phyloP scores from a whole-genome alignment of 1,284 basidiomycete genomes.

The Hypsizygus ulmarius region DNA sequence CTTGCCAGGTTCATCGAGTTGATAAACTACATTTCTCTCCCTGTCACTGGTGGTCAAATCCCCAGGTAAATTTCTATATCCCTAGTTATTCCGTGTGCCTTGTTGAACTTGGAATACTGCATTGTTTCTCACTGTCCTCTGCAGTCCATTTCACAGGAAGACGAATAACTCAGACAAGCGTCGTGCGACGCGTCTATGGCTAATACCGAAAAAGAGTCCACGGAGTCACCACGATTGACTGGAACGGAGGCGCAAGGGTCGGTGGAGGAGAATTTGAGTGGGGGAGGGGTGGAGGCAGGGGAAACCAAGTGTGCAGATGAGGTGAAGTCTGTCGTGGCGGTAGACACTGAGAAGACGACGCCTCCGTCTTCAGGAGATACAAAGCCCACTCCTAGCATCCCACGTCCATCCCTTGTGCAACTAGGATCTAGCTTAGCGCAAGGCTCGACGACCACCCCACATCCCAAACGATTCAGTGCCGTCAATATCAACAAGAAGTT shows the following conservation, averaged over 20 bases:
- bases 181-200: conserved; percentile 79
- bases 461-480: conserved; percentile 82
- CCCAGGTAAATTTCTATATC: conserved; percentile 24
- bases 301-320: conserved; percentile 14
- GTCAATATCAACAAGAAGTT: conserved; percentile 95
- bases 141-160: conserved; percentile 25
- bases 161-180: conserved; percentile 42
- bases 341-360: conserved; percentile 12
- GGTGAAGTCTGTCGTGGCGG: conserved; percentile 10
- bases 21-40: conserved; percentile 29
- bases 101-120: neutral
- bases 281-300: conserved; percentile 20
- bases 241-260: conserved; percentile 39
- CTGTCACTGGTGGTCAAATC: conserved; percentile 33
- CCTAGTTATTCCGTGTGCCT: conserved; percentile 2
- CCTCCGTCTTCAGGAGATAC: conserved; percentile 11
- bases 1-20: conserved; percentile 12
- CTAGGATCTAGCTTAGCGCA: conserved; percentile 35
- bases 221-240: conserved; percentile 42
- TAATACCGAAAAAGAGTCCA: conserved; percentile 48
- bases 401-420: conserved; percentile 42
- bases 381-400: conserved; percentile 15
- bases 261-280: conserved; percentile 25
- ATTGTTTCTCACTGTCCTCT: conserved; percentile 2
- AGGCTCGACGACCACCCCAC: conserved; percentile 34